Conservation (phyloP, 2,329 filamentous ascomycete species). For the Escovopsis weberi region DNA sequence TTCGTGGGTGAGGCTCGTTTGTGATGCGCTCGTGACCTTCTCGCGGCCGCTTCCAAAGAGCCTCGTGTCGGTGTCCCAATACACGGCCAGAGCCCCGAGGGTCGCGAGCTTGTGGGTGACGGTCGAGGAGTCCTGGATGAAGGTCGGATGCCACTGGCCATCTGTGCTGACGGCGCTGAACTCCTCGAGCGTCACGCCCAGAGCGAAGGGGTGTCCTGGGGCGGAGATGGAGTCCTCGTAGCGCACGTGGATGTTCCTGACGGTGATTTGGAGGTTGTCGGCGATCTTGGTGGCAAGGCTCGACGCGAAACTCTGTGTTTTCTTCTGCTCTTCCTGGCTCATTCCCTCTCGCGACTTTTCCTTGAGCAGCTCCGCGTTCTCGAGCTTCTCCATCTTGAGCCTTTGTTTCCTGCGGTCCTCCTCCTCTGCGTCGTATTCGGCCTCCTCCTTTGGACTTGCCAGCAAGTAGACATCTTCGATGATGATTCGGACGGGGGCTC, state of each 20-base stretch:
- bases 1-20: conserved; percentile 52
- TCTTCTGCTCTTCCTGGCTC: conserved; percentile 89
- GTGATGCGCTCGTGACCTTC: conserved; percentile 35
- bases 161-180: conserved; percentile 96
- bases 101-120: conserved; percentile 90
- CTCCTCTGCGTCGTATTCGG: conserved; percentile 83
- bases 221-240: conserved; percentile 97
- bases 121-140: conserved; percentile 72
- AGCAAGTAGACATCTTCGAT: conserved; percentile 96
- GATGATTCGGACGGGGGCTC: conserved; percentile 84
- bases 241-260: conserved; percentile 96
- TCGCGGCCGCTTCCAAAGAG: conserved; percentile 74
- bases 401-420: conserved; percentile 74
- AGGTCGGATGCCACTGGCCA: conserved; percentile 86
- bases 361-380: conserved; percentile 88
- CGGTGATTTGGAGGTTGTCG: conserved; percentile 91
- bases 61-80: conserved; percentile 93
- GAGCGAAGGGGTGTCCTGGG: conserved; percentile 85
- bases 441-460: conserved; percentile 89
- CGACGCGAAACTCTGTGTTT: conserved; percentile 94
- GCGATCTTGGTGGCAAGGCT: conserved; percentile 93
- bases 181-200: conserved; percentile 84
- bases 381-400: conserved; percentile 98
- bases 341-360: conserved; percentile 86
- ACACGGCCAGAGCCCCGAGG: conserved; percentile 77